Evolutionary conservation across 345 rosid genomes (phyloP).

Genomic region (Boechera retrofracta): DNA sequence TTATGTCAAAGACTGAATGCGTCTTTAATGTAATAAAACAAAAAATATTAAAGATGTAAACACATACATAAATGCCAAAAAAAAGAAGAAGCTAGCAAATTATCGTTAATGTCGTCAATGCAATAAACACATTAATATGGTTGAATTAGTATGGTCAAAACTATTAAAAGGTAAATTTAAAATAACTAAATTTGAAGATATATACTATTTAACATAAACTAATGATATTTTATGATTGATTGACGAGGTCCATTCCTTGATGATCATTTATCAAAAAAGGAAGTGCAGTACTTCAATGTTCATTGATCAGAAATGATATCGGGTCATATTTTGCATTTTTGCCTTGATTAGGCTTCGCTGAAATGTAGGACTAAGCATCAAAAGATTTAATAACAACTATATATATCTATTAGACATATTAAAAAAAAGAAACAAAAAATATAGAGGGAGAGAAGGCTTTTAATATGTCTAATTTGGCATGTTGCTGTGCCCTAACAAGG

Average conservation of each 20-base stretch:
- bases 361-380: constrained; percentile 15
- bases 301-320: constrained; percentile 5
- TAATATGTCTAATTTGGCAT: constrained; percentile 28
- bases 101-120: constrained; percentile 2
- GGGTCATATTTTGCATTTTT: neutral
- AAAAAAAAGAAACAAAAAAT: neutral
- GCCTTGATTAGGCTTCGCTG: constrained; percentile 12
- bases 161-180: constrained; percentile 12
- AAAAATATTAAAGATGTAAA: neutral
- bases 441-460: neutral
- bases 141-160: constrained; percentile 20
- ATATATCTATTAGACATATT: neutral
- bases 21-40: constrained; percentile 5
- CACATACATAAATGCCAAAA: neutral
- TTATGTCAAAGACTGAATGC: neutral
- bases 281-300: constrained; percentile 7
- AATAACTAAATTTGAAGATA: neutral
- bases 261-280: neutral
- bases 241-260: constrained; percentile 14
- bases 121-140: neutral
- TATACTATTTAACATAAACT: neutral
- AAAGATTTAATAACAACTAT: neutral
- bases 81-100: neutral
- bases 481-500: constrained; percentile 43
- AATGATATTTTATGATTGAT: constrained; percentile 1